Percentiles rank a stretch among this genome's conserved stretches.
Conservation (phyloP, 495 filamentous ascomycete genomes). For the Penicillium salamii region DNA sequence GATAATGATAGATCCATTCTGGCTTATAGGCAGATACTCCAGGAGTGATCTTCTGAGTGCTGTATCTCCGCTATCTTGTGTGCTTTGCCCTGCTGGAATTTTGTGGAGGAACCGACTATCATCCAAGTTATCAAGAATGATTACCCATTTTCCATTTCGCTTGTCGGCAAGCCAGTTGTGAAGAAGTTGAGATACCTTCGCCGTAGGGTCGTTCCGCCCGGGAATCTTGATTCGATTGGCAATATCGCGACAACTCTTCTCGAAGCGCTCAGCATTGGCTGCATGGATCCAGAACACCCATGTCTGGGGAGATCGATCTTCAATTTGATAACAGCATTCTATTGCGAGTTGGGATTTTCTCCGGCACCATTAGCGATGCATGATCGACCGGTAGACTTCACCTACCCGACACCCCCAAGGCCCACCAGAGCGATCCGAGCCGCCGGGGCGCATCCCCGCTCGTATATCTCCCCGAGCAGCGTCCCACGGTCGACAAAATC, state of each 20-base stretch:
- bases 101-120: constrained; percentile 22
- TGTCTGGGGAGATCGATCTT: constrained; percentile 34
- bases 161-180: constrained; percentile 37
- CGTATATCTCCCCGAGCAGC: no score
- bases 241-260: constrained; percentile 38
- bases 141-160: constrained; percentile 14
- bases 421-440: constrained; percentile 6
- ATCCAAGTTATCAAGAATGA: constrained; percentile 15
- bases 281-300: constrained; percentile 53
- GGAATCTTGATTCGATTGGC: constrained; percentile 33
- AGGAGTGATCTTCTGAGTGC: background rate
- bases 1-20: constrained; percentile 24
- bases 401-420: constrained; percentile 19
- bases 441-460: no score
- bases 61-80: constrained; percentile 15
- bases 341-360: constrained; percentile 42
- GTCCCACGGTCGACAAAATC: no score
- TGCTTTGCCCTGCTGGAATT: background rate
- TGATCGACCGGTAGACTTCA: constrained; percentile 9
- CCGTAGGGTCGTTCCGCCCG: constrained; percentile 33
- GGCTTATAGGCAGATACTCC: background rate
- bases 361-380: background rate
- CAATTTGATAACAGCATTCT: constrained; percentile 34
- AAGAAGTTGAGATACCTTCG: constrained; percentile 39
- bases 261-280: constrained; percentile 34